Conservation (phyloP, 2,329 filamentous ascomycete species). For the Chaetoscypha palmicola region DNA sequence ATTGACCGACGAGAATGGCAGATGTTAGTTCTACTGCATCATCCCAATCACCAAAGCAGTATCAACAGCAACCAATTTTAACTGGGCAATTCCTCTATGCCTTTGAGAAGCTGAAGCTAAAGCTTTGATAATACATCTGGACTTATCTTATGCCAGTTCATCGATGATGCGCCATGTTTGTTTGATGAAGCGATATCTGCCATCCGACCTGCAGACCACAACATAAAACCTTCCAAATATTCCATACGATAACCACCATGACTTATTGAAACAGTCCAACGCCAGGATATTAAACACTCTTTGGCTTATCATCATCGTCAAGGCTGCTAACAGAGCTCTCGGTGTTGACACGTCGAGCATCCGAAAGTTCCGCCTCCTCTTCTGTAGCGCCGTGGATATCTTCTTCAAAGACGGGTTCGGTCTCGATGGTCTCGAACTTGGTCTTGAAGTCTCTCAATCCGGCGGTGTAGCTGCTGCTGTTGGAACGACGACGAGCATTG, state of each 20-base stretch:
- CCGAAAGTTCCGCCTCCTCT: constrained; percentile 19
- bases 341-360: constrained; percentile 28
- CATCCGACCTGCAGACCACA: constrained; percentile 22
- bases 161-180: constrained; percentile 17
- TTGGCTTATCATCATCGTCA: constrained; percentile 36
- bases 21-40: too few species aligned
- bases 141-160: constrained; percentile 20
- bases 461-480: constrained; percentile 70
- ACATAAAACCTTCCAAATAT: too few species aligned
- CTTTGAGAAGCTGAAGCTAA: constrained; percentile 29
- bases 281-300: constrained; percentile 30
- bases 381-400: constrained; percentile 59
- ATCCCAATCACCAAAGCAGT: too few species aligned
- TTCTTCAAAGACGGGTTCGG: constrained; percentile 90
- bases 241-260: too few species aligned
- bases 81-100: constrained; percentile 31
- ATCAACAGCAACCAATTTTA: too few species aligned
- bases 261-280: too few species aligned
- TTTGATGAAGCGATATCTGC: constrained; percentile 21
- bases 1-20: too few species aligned
- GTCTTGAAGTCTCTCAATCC: constrained; percentile 79
- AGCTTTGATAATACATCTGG: constrained; percentile 22
- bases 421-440: constrained; percentile 89
- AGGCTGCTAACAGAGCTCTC: constrained; percentile 29
- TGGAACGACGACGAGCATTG: constrained; percentile 86